Evolutionary conservation across 192 early-diverging fungal species (phyloP), one percentile per base, ranked within the genome.

Genomic region (Phlyctochytrium planicorne): DNA sequence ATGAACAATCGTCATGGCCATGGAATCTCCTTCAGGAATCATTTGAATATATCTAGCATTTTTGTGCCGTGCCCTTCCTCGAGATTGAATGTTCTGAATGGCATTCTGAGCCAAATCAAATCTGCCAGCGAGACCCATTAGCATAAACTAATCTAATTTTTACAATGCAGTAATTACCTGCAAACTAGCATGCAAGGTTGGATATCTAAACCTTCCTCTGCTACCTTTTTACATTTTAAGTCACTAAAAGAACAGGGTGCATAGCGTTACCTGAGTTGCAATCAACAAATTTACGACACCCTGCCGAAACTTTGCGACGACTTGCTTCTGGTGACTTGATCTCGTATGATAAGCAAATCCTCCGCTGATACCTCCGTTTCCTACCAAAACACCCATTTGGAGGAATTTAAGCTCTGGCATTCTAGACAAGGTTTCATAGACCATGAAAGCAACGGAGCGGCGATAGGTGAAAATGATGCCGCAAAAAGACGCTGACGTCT

Each of bases 201-300:
- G 52, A 98, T 93, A 72, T 98, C 96, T 0, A 98, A 77, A 24
- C 96, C 96, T 73, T 98, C 96, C 70, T 96, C 96, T 12, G 93
- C 96, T 12, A 98, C 94, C 78, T 80, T 57, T 17, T 27, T 23
- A 50, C 72, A 1, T 30, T 27, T 14, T 29, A 10, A 67, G 32
- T 31, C 31, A 55, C 29, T n/a, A 53, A 63, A 32, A 37, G 25
- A 3, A 24, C 2, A 23, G 0, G 74, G 35, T 40, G 25, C 10
- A 30, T 35, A 29, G 40, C 20, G 20, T 20, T 29, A 80, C 78
- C 79, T 89, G 88, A 0, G 96, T 98, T 3, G 96, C 90, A 60
- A 96, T 85, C 1, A 98, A 68, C 30, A 96, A 66, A 66, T 96
- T 96, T 30, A 90, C 70, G 2, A 75, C 71, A 47, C 89, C 87